phyloP scores from a whole-genome alignment of 1,284 basidiomycete genomes.

The Tremellales sp. region DNA sequence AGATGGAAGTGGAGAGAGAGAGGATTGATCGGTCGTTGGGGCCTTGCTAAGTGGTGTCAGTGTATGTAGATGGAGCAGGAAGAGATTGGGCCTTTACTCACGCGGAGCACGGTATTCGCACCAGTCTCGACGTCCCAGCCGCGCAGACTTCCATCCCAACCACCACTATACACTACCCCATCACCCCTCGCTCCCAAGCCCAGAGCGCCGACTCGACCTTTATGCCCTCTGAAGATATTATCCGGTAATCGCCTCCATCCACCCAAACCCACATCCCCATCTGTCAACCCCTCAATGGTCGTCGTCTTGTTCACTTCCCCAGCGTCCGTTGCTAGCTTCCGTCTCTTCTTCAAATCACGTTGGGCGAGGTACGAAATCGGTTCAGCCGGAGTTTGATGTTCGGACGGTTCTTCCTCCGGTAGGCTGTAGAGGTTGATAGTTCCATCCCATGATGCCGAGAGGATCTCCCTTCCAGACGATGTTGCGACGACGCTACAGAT shows the following conservation, averaged over 20 bases:
- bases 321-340: slow-evolving; percentile 46
- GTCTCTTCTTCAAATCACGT: slow-evolving; percentile 58
- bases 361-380: slow-evolving; percentile 44
- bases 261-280: slow-evolving; percentile 34
- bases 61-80: neutral
- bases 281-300: slow-evolving; percentile 49
- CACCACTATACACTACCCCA: slow-evolving; percentile 41
- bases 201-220: slow-evolving; percentile 41
- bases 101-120: slow-evolving; percentile 43
- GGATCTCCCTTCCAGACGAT: slow-evolving; percentile 56
- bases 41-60: slow-evolving; percentile 42
- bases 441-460: slow-evolving; percentile 75
- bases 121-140: slow-evolving; percentile 52
- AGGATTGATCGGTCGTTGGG: slow-evolving; percentile 46
- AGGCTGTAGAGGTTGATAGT: slow-evolving; percentile 65
- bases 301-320: slow-evolving; percentile 1
- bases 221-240: slow-evolving; percentile 41
- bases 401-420: slow-evolving; percentile 31
- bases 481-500: slow-evolving; percentile 64
- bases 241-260: slow-evolving; percentile 47
- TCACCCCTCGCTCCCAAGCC: slow-evolving; percentile 40
- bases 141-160: slow-evolving; percentile 52
- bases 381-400: slow-evolving; percentile 46
- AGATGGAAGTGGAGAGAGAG: slow-evolving; percentile 49
- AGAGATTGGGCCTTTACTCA: slow-evolving; percentile 18